Evolutionary conservation across 495 filamentous ascomycete genomes (phyloP), one percentile per base, ranked within the genome.

Genomic region (Xylaria bambusicola): DNA sequence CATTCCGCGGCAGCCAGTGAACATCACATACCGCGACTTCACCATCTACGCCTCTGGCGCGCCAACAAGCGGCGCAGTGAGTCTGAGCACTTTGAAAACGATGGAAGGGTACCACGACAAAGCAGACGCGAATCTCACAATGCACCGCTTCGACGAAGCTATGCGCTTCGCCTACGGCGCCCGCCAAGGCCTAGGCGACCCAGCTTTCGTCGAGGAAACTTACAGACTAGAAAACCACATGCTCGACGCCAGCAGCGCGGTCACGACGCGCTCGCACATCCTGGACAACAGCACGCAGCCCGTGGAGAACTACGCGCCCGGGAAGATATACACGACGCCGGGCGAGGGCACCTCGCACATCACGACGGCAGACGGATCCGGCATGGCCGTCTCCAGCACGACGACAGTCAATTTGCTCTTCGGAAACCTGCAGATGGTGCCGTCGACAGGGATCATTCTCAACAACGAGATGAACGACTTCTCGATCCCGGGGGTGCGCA

Each of bases 401-500:
- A 88, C 88, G 1, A 96, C 93, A 0, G 78, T 97, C 58, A 97
- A 97, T 72, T 77, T 93, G 1, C 77, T 92, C 0, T 97, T 96
- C 55, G 93, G 93, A 17, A 86, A 83, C 42, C 75, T 83, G 26
- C 62, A 96, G 35, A 84, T 96, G 75, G 86, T 92, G 0, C 91
- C 91, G 0, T 86, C 92, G 64, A 94, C 91, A 0, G 83, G 82
- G 12, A 83, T 97, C 49, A 89, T 96, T 47, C 88, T 94, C 82
- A 95, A 95, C 71, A 85, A 93, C 67, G 88, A 92, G 69, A 93
- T 93, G 91, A 87, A 93, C 66, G 88, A 86, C 80, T 90, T 91
- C 74, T 87, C 84, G 10, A 88, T 90, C 63, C 90, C 90, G 2
- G 84, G 82, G 24, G 71, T 74, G 7, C 80, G 78, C 27, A 93